Evolutionary conservation across 2,329 filamentous ascomycete species (phyloP).

Genomic region (Pseudogymnoascus sp.): DNA sequence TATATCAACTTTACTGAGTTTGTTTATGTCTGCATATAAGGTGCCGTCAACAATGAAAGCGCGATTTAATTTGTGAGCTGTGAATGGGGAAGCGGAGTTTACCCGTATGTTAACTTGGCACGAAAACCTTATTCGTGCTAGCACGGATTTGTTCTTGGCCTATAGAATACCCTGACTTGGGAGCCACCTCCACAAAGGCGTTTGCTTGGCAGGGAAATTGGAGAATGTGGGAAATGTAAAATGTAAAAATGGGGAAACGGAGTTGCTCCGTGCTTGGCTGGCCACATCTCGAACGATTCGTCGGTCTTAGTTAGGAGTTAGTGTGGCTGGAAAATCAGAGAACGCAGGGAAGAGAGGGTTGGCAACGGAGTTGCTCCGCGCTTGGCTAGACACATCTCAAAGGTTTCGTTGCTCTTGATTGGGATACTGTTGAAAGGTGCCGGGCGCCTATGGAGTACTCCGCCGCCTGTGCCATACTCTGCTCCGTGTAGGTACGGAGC

Average conservation of each 20-base stretch:
- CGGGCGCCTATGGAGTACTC: neutral
- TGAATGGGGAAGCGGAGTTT: neutral
- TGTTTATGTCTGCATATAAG: neutral
- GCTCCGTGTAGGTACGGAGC: neutral
- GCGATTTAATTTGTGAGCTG: neutral
- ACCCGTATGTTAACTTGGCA: neutral
- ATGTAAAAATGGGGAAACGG: neutral
- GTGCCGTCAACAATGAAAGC: neutral
- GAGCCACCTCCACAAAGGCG: neutral
- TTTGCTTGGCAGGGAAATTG: neutral
- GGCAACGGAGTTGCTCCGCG: neutral
- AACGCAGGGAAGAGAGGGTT: neutral
- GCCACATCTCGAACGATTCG: neutral
- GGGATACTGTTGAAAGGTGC: neutral
- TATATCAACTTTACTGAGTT: neutral
- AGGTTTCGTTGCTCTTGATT: neutral
- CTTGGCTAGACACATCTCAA: neutral
- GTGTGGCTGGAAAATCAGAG: neutral
- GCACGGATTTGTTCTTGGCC: neutral
- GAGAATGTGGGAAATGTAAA: neutral
- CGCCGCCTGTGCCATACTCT: neutral
- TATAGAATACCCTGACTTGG: neutral
- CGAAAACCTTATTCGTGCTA: neutral
- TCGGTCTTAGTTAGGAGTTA: neutral
- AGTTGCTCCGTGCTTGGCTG: neutral